Conservation (phyloP, 768 basidiomycete species). For the Boletus coccyginus region DNA sequence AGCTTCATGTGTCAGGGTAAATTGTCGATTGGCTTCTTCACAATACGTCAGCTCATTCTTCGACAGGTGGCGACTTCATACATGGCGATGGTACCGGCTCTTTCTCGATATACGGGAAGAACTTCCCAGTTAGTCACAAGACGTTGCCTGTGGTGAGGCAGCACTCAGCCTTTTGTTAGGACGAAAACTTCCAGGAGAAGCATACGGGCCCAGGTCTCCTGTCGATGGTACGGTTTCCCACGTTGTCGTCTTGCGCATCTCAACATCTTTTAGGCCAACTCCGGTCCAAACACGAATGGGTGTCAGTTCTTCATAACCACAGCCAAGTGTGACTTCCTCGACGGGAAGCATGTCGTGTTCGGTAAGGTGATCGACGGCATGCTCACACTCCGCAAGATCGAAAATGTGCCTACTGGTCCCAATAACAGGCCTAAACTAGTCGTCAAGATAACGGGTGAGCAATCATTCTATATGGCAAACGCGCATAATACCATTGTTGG, state of each 20-base stretch:
- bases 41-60: not conserved
- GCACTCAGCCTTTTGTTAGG: constrained; percentile 42
- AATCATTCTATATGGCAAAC: not conserved
- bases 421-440: constrained; percentile 88
- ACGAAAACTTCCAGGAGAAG: constrained; percentile 93
- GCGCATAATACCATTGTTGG: not conserved
- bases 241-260: not conserved
- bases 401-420: constrained; percentile 88
- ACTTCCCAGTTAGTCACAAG: constrained; percentile 67
- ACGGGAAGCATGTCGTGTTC: constrained; percentile 93
- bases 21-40: not conserved
- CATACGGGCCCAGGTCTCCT: constrained; percentile 83
- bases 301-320: constrained; percentile 99
- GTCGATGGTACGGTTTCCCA: constrained; percentile 67
- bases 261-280: constrained; percentile 70
- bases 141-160: not conserved
- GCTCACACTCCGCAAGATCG: constrained; percentile 94
- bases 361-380: constrained; percentile 90
- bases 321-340: constrained; percentile 91
- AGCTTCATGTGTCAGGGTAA: constrained; percentile 96
- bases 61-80: constrained; percentile 85
- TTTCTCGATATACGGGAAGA: constrained; percentile 96
- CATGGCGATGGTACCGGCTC: constrained; percentile 94
- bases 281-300: constrained; percentile 91
- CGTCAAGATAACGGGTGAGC: constrained; percentile 82